phyloP scores from a whole-genome alignment of 495 filamentous ascomycete species.

The Jackrogersella minutella region DNA sequence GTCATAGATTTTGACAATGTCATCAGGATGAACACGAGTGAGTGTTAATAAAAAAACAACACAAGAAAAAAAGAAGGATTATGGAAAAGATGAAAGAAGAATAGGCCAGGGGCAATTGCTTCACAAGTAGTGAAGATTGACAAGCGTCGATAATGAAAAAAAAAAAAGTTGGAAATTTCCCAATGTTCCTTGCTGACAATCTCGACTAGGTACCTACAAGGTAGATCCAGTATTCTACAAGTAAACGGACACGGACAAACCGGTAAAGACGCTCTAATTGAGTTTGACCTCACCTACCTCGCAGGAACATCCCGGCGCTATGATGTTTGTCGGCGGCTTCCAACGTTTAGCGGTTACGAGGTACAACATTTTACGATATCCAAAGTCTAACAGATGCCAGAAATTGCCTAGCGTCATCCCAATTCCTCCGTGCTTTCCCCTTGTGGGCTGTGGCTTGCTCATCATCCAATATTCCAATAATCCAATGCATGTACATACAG shows the following conservation, averaged over 20 bases:
- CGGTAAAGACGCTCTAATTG: constrained; percentile 29
- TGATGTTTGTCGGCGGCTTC: constrained; percentile 31
- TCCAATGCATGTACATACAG: no score
- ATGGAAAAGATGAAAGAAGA: constrained; percentile 43
- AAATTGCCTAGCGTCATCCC: constrained; percentile 20
- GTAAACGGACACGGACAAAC: constrained; percentile 11
- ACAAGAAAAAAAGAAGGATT: constrained; percentile 23
- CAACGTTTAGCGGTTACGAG: constrained; percentile 19
- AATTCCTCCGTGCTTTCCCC: constrained; percentile 8
- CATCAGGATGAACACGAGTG: constrained; percentile 16
- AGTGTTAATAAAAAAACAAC: background rate
- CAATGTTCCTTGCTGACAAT: constrained; percentile 28
- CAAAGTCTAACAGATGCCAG: constrained; percentile 15
- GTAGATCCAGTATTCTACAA: constrained; percentile 2
- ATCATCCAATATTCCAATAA: background rate
- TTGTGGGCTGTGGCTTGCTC: constrained; percentile 18
- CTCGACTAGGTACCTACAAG: no score
- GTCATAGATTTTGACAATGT: constrained; percentile 29
- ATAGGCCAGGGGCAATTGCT: constrained; percentile 25
- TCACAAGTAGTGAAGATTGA: constrained; percentile 26
- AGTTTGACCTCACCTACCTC: constrained; percentile 27
- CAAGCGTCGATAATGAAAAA: constrained; percentile 40
- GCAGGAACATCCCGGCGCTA: constrained; percentile 32
- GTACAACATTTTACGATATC: background rate
- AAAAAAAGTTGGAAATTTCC: constrained; percentile 43